phyloP scores from a whole-genome alignment of 177 flowering plant genomes.

The Vitis hybrid region DNA sequence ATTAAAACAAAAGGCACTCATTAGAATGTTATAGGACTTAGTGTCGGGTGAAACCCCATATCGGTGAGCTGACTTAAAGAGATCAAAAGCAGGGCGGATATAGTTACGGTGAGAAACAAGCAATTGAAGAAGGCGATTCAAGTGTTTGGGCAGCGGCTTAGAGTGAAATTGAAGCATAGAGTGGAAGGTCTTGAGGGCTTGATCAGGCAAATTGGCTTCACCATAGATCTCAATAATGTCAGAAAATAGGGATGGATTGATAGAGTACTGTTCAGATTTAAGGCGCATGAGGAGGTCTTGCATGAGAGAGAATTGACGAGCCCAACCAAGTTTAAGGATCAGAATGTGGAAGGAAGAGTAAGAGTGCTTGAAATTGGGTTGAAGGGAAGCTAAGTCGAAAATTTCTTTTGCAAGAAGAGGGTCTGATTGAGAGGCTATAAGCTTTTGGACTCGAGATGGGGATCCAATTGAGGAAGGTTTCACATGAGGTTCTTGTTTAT shows the following conservation, averaged over 20 bases:
- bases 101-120: constrained; percentile 52
- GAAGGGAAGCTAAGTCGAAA: constrained; percentile 72
- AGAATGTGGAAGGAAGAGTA: constrained; percentile 67
- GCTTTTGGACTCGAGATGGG: constrained; percentile 67
- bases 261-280: constrained; percentile 32
- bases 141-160: constrained; percentile 62
- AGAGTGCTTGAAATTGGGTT: constrained; percentile 72
- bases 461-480: constrained; percentile 34
- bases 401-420: constrained; percentile 90
- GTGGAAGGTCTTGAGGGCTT: constrained; percentile 57
- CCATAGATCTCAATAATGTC: constrained; percentile 57
- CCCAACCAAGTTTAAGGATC: constrained; percentile 73
- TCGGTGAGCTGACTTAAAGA: constrained; percentile 51
- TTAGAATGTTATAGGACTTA: constrained; percentile 67
- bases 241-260: constrained; percentile 61
- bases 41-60: constrained; percentile 56
- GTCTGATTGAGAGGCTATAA: constrained; percentile 74
- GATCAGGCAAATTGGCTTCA: constrained; percentile 61
- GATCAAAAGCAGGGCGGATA: constrained; percentile 61
- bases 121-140: constrained; percentile 51
- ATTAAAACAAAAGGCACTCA: constrained; percentile 70
- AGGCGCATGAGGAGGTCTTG: constrained; percentile 55
- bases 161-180: constrained; percentile 57
- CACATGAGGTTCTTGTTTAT: too few relatives aligned
- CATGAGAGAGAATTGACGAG: constrained; percentile 61